These are phyloP conservation scores for Ascosphaera apis DNA, from an alignment of 2,329 filamentous ascomycete species.

Conservation along the genomic window DNA sequence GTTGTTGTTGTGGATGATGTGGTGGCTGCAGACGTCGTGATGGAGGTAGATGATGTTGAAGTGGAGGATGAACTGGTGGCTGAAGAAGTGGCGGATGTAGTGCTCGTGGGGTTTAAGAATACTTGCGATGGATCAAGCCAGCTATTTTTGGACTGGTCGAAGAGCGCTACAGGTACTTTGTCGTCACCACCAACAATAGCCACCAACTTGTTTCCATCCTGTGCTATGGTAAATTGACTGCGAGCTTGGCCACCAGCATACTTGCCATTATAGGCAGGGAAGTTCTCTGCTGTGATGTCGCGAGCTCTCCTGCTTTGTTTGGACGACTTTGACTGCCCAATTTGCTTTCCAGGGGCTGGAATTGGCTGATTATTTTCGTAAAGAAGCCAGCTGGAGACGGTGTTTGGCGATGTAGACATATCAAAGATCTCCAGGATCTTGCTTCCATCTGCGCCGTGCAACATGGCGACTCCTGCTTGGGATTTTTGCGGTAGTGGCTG, in stretches of 20 bases:
- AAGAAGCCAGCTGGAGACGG: constrained; percentile 46
- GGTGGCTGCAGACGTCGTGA: constrained; percentile 10
- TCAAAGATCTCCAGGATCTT: constrained; percentile 63
- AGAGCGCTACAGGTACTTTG: constrained; percentile 48
- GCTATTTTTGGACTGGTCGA: constrained; percentile 48
- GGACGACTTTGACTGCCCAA: constrained; percentile 20
- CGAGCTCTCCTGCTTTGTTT: constrained; percentile 20
- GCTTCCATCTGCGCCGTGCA: constrained; percentile 52
- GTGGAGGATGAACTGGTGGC: constrained; percentile 9
- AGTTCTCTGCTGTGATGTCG: constrained; percentile 36
- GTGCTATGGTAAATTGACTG: constrained; percentile 48
- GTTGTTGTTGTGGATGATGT: constrained; percentile 9
- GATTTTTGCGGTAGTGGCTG: constrained; percentile 36
- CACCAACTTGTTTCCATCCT: constrained; percentile 39
- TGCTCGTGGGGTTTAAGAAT: constrained; percentile 23
- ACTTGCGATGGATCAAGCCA: constrained; percentile 53
- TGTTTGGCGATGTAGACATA: constrained; percentile 48
- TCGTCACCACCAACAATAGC: constrained; percentile 57
- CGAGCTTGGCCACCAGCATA: constrained; percentile 43
- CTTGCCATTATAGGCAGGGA: constrained; percentile 58
- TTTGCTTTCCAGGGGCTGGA: constrained; percentile 24
- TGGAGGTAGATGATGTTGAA: constrained; percentile 1
- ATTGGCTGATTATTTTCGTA: constrained; percentile 33
- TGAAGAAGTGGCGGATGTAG: constrained; percentile 9
- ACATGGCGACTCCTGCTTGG: constrained; percentile 37